Conservation (phyloP, 441 rosid genomes). For the Pelargonium cotyledonis region DNA sequence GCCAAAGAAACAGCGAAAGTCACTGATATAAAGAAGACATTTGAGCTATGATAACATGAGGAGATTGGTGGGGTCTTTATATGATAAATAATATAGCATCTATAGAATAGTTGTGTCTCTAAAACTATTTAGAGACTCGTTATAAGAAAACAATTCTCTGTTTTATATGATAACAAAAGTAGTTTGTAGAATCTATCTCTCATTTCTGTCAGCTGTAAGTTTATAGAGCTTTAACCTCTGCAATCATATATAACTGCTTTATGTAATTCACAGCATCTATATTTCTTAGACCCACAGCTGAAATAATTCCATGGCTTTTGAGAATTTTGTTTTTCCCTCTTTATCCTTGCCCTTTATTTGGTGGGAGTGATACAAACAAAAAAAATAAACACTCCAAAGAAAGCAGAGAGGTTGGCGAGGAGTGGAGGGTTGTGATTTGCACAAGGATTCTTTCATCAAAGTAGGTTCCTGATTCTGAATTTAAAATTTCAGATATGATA, state of each 20-base stretch:
- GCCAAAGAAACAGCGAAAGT: slow-evolving; percentile 43
- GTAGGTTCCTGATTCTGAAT: slow-evolving; percentile 45
- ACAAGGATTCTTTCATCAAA: slow-evolving; percentile 27
- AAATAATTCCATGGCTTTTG: slow-evolving; percentile 41
- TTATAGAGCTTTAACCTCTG: slow-evolving; percentile 20
- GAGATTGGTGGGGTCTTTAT: slow-evolving; percentile 16
- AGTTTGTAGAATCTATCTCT: slow-evolving; percentile 29
- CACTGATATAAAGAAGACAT: slow-evolving; percentile 38
- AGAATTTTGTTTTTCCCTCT: slow-evolving; percentile 33
- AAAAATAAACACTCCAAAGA: slow-evolving; percentile 12
- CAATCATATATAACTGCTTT: slow-evolving; percentile 41
- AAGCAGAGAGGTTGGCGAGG: slow-evolving; percentile 18
- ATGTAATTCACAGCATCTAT: slow-evolving; percentile 41
- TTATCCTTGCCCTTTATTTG: slow-evolving; percentile 26
- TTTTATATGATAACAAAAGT: slow-evolving; percentile 13
- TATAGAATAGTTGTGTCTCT: slow-evolving; percentile 22
- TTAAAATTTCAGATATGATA: slow-evolving; percentile 29
- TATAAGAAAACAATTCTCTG: slow-evolving; percentile 19
- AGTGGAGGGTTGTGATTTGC: slow-evolving; percentile 26
- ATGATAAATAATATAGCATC: slow-evolving; percentile 20
- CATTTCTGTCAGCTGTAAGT: slow-evolving; percentile 4
- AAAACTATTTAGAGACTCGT: slow-evolving; percentile 22
- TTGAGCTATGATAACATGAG: slow-evolving; percentile 27
- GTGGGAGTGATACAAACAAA: slow-evolving; percentile 23
- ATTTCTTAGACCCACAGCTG: slow-evolving; percentile 31